Conservation (phyloP, 106 monocot genomes). For the Dendrobium nobile region DNA sequence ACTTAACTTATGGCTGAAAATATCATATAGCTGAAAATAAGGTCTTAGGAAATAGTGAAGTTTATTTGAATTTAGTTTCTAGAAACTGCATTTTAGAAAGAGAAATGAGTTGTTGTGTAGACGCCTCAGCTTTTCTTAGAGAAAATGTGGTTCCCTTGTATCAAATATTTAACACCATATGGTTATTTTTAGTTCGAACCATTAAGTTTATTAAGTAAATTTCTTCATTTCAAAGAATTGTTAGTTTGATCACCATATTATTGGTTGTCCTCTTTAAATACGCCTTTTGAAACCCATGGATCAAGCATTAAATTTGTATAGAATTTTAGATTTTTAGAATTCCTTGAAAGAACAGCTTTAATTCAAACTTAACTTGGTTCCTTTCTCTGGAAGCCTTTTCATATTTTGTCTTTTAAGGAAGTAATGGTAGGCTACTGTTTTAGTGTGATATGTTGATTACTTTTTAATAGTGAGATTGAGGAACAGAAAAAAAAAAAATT, state of each 20-base stretch:
- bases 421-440: not conserved
- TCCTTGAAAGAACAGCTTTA: not conserved
- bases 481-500: no score
- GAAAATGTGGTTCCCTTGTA: not conserved
- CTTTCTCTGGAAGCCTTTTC: not conserved
- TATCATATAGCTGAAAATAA: not conserved
- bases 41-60: not conserved
- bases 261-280: not conserved
- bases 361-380: not conserved
- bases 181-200: not conserved
- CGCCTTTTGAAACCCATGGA: not conserved
- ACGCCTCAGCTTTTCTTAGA: not conserved
- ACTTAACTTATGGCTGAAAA: no score
- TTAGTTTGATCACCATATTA: not conserved
- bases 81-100: no score
- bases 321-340: not conserved
- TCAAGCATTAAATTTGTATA: not conserved
- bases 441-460: not conserved
- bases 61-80: not conserved
- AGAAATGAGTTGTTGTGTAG: not conserved
- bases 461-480: not conserved
- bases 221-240: not conserved
- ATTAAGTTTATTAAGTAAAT: not conserved
- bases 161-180: not conserved
- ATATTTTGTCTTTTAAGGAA: not conserved